Base-by-base conservation (phyloP, 148 eudicot species). In the Pouteria glomerata region DNA sequence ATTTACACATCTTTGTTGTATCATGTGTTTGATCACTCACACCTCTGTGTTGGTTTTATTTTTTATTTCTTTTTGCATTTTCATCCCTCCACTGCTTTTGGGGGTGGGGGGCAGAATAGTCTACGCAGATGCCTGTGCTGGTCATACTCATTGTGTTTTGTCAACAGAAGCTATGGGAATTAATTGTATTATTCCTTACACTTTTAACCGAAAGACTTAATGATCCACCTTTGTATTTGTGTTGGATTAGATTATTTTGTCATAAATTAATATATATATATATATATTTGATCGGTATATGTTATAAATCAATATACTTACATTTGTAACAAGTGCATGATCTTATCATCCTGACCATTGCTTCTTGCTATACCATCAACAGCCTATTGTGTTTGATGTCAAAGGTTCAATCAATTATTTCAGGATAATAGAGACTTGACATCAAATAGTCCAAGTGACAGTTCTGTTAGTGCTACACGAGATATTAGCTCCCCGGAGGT, bases 391-490 rank as follows among this genome's bases (percentile, higher is more conserved):
- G 37, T 63, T 41, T 69, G 65, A 44, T 16, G 41, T 57, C 47
- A 61, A 39, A 39, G 33, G 29, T 23, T 33, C 75, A 27, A 68
- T 53, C 16, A 57, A 52, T 72, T 73, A 47, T 83, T 84, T 52
- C 88, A 94, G 98, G 96, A 91, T 56, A 88, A 85, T 65, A 83
- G 77, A 86, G 97, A 88, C 72, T 73, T 90, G 73, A 82, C 80
- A 61, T 87, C 96, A 73, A 86, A 80, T 72, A 89, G 93, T 80
- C 86, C 88, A 76, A 94, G 93, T 81, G 94, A 84, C 62, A 85
- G 91, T 74, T 86, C 97, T 44, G 76, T 75, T 71, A 87, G 88
- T 68, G 74, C 85, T 51, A 82, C 89, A 11, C 85, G 80, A 69
- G 86, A 89, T 70, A 75, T 75, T 59, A 86, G 93, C 82, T 85